Evolutionary conservation across 163 green algal genomes (phyloP).

Genomic region (Chlamydomonas reinhardtii): DNA sequence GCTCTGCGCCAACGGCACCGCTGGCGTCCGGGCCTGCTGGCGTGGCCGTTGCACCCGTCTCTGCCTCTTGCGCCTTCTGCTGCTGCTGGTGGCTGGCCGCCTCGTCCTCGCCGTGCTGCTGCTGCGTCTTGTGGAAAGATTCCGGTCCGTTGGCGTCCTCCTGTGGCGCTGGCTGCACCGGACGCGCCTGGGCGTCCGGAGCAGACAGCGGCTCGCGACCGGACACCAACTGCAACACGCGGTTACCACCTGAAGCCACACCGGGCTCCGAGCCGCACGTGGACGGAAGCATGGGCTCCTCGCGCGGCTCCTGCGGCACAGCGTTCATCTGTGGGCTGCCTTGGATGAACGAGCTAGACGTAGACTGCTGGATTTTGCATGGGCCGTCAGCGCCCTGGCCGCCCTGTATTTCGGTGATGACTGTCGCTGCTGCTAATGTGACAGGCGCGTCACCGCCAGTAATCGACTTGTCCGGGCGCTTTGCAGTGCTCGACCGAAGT

Average conservation of each 20-base stretch:
- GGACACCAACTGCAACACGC: background rate
- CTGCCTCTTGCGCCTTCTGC: background rate
- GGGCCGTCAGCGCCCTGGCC: too few relatives aligned
- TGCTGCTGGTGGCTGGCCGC: constrained; percentile 4
- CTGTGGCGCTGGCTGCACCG: background rate
- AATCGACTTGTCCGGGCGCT: too few relatives aligned
- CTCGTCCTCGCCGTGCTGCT: constrained; percentile 11
- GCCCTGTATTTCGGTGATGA: too few relatives aligned
- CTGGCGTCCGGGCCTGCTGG: too few relatives aligned
- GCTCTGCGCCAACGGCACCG: too few relatives aligned
- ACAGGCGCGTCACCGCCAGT: too few relatives aligned
- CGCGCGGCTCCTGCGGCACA: background rate
- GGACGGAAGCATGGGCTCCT: constrained; percentile 13
- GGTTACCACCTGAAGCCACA: background rate
- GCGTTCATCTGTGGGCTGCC: constrained; percentile 6
- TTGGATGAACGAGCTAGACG: constrained; percentile 16
- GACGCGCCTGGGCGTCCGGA: too few relatives aligned
- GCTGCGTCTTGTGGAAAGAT: background rate
- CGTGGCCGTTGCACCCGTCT: too few relatives aligned
- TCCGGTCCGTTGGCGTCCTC: background rate
- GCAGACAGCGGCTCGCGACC: too few relatives aligned
- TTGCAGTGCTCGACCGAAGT: background rate
- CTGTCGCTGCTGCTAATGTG: constrained; percentile 1
- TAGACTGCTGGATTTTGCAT: constrained; percentile 5
- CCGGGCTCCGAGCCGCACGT: background rate